Percentiles rank a stretch among this genome's conserved stretches.
These are phyloP conservation scores for Xylariaceae sp. DNA, from an alignment of 2,329 filamentous ascomycete species.

Conservation along the genomic window DNA sequence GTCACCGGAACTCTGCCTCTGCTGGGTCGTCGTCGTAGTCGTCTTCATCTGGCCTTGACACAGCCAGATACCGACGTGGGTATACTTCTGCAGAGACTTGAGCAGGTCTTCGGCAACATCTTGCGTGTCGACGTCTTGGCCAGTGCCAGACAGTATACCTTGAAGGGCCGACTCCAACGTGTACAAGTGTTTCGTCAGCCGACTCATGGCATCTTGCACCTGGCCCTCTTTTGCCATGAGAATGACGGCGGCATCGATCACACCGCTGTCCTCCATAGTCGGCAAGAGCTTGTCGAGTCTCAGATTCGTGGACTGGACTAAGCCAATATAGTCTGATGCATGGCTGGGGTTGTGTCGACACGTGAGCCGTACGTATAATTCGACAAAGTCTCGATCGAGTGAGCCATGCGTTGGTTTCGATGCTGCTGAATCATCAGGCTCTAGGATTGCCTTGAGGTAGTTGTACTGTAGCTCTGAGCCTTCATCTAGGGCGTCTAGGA, in stretches of 20 bases:
- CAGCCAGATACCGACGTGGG: constrained; percentile 89
- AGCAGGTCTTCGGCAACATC: constrained; percentile 69
- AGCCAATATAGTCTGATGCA: constrained; percentile 78
- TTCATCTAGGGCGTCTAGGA: constrained; percentile 57
- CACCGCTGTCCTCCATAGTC: constrained; percentile 81
- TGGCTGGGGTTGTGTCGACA: constrained; percentile 77
- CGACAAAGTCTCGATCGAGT: constrained; percentile 59
- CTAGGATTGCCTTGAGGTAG: constrained; percentile 73
- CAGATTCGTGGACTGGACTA: constrained; percentile 71
- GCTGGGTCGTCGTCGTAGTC: constrained; percentile 45
- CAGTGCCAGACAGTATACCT: constrained; percentile 61
- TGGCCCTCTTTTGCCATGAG: constrained; percentile 86
- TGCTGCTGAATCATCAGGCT: constrained; percentile 43
- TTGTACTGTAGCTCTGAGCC: constrained; percentile 62
- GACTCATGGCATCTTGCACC: constrained; percentile 73
- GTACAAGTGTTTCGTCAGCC: constrained; percentile 73
- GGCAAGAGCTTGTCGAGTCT: constrained; percentile 76
- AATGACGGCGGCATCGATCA: constrained; percentile 87
- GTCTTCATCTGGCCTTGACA: constrained; percentile 79
- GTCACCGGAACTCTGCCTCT: constrained; percentile 32
- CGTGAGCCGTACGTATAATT: constrained; percentile 86
- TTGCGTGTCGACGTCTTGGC: constrained; percentile 48
- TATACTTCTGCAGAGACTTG: constrained; percentile 78
- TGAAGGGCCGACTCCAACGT: constrained; percentile 74
- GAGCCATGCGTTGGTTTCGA: constrained; percentile 29